Evolutionary conservation across 1,139 yeast species (phyloP).

Genomic region (Blastobotrys elegans): DNA sequence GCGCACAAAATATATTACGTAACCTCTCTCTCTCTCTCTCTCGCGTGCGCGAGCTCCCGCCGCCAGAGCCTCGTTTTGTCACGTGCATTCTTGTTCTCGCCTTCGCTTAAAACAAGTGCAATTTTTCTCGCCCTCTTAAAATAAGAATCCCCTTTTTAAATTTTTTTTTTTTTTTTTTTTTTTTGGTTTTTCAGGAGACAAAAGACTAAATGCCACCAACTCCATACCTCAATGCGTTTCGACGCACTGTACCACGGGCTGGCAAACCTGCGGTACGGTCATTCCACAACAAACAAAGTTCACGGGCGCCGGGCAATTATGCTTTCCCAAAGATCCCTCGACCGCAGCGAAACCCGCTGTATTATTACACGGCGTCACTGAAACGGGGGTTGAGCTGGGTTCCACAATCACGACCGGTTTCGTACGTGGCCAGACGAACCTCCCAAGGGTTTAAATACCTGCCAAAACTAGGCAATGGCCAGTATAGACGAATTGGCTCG

Average conservation of each 20-base stretch:
- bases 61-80: too few relatives aligned
- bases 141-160: background rate
- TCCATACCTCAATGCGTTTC: constrained; percentile 13
- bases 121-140: too few relatives aligned
- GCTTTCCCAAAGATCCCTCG: constrained; percentile 59
- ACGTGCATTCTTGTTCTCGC: too few relatives aligned
- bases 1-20: background rate
- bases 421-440: constrained; percentile 17
- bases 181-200: background rate
- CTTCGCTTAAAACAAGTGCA: too few relatives aligned
- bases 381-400: constrained; percentile 27
- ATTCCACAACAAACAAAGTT: background rate
- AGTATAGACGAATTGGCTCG: constrained; percentile 13
- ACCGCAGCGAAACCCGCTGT: constrained; percentile 55
- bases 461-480: constrained; percentile 12
- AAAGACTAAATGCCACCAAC: constrained; percentile 10
- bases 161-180: background rate
- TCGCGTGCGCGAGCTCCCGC: too few relatives aligned
- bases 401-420: constrained; percentile 12
- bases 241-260: constrained; percentile 2
- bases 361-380: constrained; percentile 42
- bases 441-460: constrained; percentile 15
- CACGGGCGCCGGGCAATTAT: constrained; percentile 26
- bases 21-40: too few relatives aligned
- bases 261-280: background rate